These are phyloP conservation scores for Sporothrix curviconia DNA, from an alignment of 2,329 filamentous ascomycete species.

Conservation along the genomic window DNA sequence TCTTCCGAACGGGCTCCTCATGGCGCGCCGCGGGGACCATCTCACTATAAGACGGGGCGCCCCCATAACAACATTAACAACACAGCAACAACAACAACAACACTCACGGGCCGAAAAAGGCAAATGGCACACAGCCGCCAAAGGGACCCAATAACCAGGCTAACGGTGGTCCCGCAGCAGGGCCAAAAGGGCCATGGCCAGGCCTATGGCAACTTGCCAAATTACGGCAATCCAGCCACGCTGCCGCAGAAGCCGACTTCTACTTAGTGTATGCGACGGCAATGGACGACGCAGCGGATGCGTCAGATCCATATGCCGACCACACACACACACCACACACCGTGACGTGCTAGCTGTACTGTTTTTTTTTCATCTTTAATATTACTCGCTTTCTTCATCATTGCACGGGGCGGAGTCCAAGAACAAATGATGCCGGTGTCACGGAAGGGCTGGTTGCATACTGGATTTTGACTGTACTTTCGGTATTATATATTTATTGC, in stretches of 20 bases:
- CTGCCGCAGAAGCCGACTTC: constrained; percentile 51
- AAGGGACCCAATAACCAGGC: constrained; percentile 22
- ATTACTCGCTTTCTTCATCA: background rate
- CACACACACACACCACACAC: no score
- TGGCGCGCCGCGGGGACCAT: constrained; percentile 7
- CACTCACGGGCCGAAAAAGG: constrained; percentile 28
- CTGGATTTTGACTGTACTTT: constrained; percentile 7
- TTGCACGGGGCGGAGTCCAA: background rate
- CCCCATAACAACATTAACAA: constrained; percentile 17
- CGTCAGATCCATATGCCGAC: no score
- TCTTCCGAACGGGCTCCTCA: constrained; percentile 15
- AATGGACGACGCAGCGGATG: no score
- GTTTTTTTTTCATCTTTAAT: background rate
- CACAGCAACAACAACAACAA: no score
- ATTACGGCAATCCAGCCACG: constrained; percentile 54
- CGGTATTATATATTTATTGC: no score
- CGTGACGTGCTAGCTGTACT: no score
- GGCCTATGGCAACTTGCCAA: constrained; percentile 47
- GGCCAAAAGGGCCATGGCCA: constrained; percentile 27
- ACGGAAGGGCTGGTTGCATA: constrained; percentile 10
- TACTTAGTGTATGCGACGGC: constrained; percentile 24
- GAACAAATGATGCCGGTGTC: constrained; percentile 6
- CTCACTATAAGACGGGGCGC: constrained; percentile 6
- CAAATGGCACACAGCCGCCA: constrained; percentile 22
- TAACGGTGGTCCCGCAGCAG: constrained; percentile 26